Conservation (phyloP, 2,329 filamentous ascomycete genomes). For the Cladorrhinum sp. region DNA sequence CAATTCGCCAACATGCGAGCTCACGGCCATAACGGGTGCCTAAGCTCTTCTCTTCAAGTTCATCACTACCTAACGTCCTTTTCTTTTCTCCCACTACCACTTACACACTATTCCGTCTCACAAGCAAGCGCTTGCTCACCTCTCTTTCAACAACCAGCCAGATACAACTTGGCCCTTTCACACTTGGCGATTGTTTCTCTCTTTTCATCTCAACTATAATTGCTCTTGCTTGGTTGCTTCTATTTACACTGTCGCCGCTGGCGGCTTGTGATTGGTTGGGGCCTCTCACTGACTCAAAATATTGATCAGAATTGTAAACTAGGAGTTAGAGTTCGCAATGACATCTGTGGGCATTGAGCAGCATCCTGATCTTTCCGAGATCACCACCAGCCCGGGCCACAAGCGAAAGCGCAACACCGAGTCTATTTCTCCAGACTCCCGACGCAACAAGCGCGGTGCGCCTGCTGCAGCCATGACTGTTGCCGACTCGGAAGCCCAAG, state of each 20-base stretch:
- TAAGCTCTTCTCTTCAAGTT: not conserved
- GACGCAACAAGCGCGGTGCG: conserved; percentile 50
- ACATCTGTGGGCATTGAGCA: conserved; percentile 37
- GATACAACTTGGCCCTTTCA: no score
- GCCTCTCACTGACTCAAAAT: not conserved
- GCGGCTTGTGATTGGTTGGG: not conserved
- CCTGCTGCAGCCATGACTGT: conserved; percentile 46
- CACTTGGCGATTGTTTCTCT: no score
- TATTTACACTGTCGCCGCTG: not conserved
- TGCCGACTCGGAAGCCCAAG: conserved; percentile 42
- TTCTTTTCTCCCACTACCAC: not conserved
- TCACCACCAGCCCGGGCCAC: conserved; percentile 44
- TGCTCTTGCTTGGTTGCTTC: not conserved
- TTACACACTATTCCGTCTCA: not conserved
- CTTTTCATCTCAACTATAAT: not conserved
- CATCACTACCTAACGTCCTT: not conserved
- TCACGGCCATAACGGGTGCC: not conserved
- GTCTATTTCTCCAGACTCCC: conserved; percentile 46
- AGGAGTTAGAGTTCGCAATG: not conserved
- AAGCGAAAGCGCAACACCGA: conserved; percentile 56
- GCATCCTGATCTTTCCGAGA: conserved; percentile 46
- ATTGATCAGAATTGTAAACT: conserved; percentile 17
- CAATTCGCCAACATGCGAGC: no score
- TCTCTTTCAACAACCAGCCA: not conserved
- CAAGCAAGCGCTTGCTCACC: not conserved